These are phyloP conservation scores for Saccharomycopsis selenospora DNA, from an alignment of 805 yeast genomes.

Conservation along the genomic window DNA sequence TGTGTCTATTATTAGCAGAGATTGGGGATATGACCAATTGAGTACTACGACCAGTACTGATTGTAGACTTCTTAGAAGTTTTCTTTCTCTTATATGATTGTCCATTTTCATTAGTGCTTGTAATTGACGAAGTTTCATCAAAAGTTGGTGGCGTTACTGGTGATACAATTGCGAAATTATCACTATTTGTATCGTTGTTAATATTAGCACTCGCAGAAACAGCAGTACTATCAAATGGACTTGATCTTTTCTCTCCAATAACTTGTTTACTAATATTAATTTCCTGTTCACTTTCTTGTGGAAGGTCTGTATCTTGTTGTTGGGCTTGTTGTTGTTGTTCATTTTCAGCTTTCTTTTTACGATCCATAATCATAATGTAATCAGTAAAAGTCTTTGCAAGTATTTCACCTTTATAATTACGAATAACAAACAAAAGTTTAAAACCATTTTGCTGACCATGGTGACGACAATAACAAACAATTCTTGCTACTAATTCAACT, in stretches of 20 bases:
- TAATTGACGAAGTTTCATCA: conserved; percentile 17
- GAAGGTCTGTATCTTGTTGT: neutral
- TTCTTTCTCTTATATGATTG: neutral
- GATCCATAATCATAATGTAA: conserved; percentile 87
- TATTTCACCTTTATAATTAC: conserved; percentile 49
- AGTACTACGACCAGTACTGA: neutral
- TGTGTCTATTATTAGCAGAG: neutral
- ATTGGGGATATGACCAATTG: neutral
- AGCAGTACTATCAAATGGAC: neutral
- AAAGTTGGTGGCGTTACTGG: conserved; percentile 19
- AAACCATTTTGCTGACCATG: conserved; percentile 87
- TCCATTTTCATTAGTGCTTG: neutral
- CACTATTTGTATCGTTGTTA: too few species aligned
- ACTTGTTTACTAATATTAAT: too few species aligned
- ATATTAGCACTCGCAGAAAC: too few species aligned
- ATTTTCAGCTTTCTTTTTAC: conserved; percentile 59
- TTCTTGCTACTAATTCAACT: conserved; percentile 56
- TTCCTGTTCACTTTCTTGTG: too few species aligned
- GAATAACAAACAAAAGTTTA: conserved; percentile 59
- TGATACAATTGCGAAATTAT: neutral
- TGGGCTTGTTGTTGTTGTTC: conserved; percentile 12
- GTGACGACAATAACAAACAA: conserved; percentile 94
- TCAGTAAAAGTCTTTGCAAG: conserved; percentile 67
- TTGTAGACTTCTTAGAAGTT: neutral
- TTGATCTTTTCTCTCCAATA: neutral